Evolutionary conservation across 2,329 filamentous ascomycete genomes (phyloP).

Genomic region (Monosporascus sp.): DNA sequence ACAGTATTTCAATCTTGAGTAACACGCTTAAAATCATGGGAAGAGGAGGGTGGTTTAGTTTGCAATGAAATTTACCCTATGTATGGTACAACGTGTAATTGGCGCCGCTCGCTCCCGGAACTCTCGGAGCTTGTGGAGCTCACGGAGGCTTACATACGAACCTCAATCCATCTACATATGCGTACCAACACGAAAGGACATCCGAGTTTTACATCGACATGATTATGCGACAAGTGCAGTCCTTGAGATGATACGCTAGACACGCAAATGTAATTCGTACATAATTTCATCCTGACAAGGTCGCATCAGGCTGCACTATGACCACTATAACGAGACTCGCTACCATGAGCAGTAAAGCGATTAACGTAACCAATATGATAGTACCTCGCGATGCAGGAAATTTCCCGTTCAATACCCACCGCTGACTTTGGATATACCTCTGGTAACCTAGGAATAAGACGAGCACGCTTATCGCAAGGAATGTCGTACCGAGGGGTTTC

Average conservation of each 20-base stretch:
- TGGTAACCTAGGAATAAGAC: conserved; percentile 73
- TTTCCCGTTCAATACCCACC: conserved; percentile 75
- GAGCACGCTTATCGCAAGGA: conserved; percentile 69
- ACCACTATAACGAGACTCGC: conserved; percentile 55
- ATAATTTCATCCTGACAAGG: background rate
- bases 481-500: conserved; percentile 70
- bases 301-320: conserved; percentile 38
- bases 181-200: no score
- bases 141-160: no score
- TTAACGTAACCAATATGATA: conserved; percentile 61
- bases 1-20: no score
- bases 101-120: no score
- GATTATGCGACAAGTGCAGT: background rate
- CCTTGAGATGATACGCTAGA: background rate
- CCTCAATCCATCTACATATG: no score
- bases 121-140: no score
- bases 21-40: no score
- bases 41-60: no score
- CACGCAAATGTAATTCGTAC: background rate
- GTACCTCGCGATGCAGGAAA: conserved; percentile 75
- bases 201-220: no score
- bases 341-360: conserved; percentile 60
- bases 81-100: no score
- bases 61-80: no score
- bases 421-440: conserved; percentile 70